Percentiles rank a stretch among this genome's conserved stretches.
Evolutionary conservation across 2,329 filamentous ascomycete species (phyloP).

Genomic region (Venturia pyrina): DNA sequence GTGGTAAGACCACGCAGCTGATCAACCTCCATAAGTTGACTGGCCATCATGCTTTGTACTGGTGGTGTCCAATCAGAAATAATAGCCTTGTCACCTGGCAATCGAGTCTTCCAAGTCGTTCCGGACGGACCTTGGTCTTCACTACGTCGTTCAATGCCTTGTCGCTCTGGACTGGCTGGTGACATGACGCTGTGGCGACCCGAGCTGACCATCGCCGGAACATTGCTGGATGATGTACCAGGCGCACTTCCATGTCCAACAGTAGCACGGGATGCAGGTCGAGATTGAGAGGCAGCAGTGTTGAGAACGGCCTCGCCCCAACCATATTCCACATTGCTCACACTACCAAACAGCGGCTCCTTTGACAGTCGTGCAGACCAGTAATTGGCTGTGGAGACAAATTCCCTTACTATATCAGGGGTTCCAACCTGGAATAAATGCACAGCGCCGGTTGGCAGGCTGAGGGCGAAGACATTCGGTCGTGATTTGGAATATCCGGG

Average conservation of each 20-base stretch:
- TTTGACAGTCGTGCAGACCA: constrained; percentile 94
- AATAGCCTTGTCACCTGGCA: constrained; percentile 74
- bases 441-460: constrained; percentile 82
- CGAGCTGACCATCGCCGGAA: neutral
- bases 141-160: constrained; percentile 5
- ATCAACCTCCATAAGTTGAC: constrained; percentile 65
- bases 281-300: constrained; percentile 31
- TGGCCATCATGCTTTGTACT: constrained; percentile 80
- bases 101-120: constrained; percentile 17
- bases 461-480: constrained; percentile 89
- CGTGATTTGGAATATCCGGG: constrained; percentile 87
- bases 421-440: constrained; percentile 98
- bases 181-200: constrained; percentile 16
- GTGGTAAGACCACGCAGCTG: constrained; percentile 64
- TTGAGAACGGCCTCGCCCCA: constrained; percentile 82
- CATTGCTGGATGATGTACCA: constrained; percentile 14
- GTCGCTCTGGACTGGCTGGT: neutral
- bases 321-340: constrained; percentile 95
- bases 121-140: constrained; percentile 18
- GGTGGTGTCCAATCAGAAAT: constrained; percentile 87
- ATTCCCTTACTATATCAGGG: constrained; percentile 86
- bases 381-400: constrained; percentile 90
- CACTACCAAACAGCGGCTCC: constrained; percentile 81
- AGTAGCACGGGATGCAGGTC: constrained; percentile 23
- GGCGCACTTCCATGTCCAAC: constrained; percentile 19